Evolutionary conservation across 345 rosid genomes (phyloP).

Genomic region (Fremontodendron californicum): DNA sequence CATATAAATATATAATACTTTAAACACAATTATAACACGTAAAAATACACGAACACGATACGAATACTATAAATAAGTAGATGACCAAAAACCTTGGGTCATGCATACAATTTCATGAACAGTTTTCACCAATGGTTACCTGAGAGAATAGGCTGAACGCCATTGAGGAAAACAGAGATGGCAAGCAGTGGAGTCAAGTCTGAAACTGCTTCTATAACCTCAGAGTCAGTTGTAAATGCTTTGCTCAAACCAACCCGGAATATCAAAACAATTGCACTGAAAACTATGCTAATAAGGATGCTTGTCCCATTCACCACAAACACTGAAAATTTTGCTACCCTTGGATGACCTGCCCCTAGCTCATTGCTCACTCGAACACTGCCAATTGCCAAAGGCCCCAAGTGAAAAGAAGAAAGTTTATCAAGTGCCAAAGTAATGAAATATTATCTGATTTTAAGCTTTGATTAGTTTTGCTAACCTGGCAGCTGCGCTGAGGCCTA

Average conservation of each 20-base stretch:
- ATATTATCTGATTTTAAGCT: constrained; percentile 19
- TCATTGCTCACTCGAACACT: constrained; percentile 83
- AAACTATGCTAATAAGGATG: constrained; percentile 49
- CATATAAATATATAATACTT: too few species aligned
- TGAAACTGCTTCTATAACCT: constrained; percentile 63
- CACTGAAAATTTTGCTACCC: constrained; percentile 74
- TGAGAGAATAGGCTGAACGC: constrained; percentile 94
- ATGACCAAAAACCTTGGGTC: not conserved
- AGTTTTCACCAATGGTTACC: constrained; percentile 27
- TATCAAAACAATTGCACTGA: constrained; percentile 42
- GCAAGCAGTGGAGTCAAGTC: constrained; percentile 71
- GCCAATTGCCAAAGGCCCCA: constrained; percentile 15
- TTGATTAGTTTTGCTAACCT: constrained; percentile 37
- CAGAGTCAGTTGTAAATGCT: constrained; percentile 60
- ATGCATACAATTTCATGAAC: not conserved
- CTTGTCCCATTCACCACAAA: constrained; percentile 63
- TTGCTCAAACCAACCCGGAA: constrained; percentile 55
- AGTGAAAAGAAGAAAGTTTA: too few species aligned
- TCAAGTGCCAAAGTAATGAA: not conserved
- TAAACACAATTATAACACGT: too few species aligned
- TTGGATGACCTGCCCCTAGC: constrained; percentile 79
- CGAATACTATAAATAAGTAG: not conserved
- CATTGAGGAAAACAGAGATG: constrained; percentile 71
- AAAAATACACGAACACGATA: too few species aligned
- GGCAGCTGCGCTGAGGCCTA: constrained; percentile 74